Conservation (phyloP, 2,329 filamentous ascomycete genomes). For the Cordyceps cateniannulata region DNA sequence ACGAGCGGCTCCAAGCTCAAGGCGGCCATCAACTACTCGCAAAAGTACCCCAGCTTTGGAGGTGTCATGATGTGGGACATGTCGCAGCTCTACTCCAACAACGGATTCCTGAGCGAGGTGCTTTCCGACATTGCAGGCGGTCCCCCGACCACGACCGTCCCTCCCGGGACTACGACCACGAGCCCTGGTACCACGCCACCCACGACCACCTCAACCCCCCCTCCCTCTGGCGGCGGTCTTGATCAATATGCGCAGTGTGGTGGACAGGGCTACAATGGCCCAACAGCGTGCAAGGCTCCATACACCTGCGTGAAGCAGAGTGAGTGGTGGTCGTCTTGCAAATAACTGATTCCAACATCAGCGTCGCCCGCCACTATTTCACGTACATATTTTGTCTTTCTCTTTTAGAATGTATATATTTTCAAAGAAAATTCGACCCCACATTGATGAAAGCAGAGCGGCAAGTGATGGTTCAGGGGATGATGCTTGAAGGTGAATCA, state of each 20-base stretch:
- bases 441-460: background rate
- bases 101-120: constrained; percentile 46
- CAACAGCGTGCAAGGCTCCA: constrained; percentile 18
- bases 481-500: background rate
- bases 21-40: constrained; percentile 45
- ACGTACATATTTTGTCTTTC: constrained; percentile 1
- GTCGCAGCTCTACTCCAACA: constrained; percentile 52
- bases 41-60: constrained; percentile 53
- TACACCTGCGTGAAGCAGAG: constrained; percentile 17
- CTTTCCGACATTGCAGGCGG: constrained; percentile 25
- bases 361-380: background rate
- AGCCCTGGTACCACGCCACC: background rate
- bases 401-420: background rate
- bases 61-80: constrained; percentile 67
- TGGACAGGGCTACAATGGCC: constrained; percentile 18
- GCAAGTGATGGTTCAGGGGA: background rate
- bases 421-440: background rate
- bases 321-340: constrained; percentile 20
- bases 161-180: background rate
- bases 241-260: constrained; percentile 22
- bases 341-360: background rate
- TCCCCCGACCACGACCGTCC: background rate
- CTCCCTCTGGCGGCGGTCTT: constrained; percentile 16
- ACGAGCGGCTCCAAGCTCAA: constrained; percentile 37
- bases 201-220: background rate